A percentile compares a stretch with the other conserved stretches of the same genome.
phyloP scores from a whole-genome alignment of 495 filamentous ascomycete genomes.

The Choiromyces venosus region DNA sequence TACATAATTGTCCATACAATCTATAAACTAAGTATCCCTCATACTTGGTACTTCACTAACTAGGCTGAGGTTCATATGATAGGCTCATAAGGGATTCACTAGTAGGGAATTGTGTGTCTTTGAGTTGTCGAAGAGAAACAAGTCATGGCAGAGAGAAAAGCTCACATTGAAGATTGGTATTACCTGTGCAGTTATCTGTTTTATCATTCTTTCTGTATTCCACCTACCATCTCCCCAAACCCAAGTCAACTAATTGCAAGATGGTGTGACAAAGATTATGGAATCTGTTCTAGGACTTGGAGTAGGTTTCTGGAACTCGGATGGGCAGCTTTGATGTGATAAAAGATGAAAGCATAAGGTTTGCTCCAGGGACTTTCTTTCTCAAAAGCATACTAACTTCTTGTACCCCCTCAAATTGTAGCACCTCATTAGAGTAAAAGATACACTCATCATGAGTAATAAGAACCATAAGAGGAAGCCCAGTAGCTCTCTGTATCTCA shows the following conservation, averaged over 20 bases:
- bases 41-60: constrained; percentile 11
- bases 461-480: no score
- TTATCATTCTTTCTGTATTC: not conserved
- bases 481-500: no score
- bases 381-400: not conserved
- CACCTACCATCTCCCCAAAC: constrained; percentile 4
- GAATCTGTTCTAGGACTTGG: not conserved
- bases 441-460: constrained; percentile 6
- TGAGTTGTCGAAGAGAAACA: constrained; percentile 17
- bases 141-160: constrained; percentile 5
- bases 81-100: not conserved
- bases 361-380: not conserved
- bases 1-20: not conserved
- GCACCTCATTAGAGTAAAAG: no score
- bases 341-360: not conserved
- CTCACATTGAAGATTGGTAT: constrained; percentile 11
- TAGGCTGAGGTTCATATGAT: constrained; percentile 8
- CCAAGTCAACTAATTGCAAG: constrained; percentile 3
- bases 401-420: not conserved
- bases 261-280: not conserved
- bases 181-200: not conserved
- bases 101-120: not conserved
- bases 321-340: not conserved
- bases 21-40: constrained; percentile 8
- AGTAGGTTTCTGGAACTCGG: not conserved